phyloP scores from a whole-genome alignment of 805 yeast species.

The Ogataea trehaloabstinens region DNA sequence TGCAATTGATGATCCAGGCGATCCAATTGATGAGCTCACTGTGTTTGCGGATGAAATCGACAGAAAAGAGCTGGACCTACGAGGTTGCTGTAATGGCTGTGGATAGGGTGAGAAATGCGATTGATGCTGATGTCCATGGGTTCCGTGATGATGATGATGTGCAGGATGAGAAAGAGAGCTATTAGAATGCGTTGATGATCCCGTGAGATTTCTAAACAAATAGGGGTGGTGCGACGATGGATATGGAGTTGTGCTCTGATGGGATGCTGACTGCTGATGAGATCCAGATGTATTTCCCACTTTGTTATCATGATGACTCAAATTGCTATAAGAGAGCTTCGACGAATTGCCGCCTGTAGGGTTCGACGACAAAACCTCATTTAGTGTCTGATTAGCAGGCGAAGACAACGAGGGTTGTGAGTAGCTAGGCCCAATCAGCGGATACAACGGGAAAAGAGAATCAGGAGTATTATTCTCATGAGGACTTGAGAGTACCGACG shows the following conservation, averaged over 20 bases:
- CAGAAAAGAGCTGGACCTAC: constrained; percentile 22
- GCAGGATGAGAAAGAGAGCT: constrained; percentile 15
- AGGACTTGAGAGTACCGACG: constrained; percentile 18
- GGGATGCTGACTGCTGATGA: neutral
- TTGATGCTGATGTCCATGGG: constrained; percentile 23
- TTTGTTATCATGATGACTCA: constrained; percentile 20
- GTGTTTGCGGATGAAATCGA: constrained; percentile 27
- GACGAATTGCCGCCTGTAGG: constrained; percentile 7
- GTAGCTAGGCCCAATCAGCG: constrained; percentile 31
- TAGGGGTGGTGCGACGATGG: constrained; percentile 12
- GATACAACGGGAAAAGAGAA: constrained; percentile 31
- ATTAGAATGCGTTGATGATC: constrained; percentile 28
- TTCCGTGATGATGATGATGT: constrained; percentile 19
- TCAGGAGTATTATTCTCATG: constrained; percentile 26
- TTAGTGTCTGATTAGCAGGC: constrained; percentile 11
- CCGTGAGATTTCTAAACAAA: constrained; percentile 23
- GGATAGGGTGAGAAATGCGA: constrained; percentile 28
- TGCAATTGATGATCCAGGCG: constrained; percentile 19
- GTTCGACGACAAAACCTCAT: constrained; percentile 14
- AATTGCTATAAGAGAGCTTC: constrained; percentile 22
- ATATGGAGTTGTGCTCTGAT: constrained; percentile 5
- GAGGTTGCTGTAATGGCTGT: constrained; percentile 20
- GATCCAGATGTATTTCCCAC: neutral
- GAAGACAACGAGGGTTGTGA: constrained; percentile 19
- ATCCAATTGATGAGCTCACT: constrained; percentile 22